These are phyloP conservation scores for Scytalidium sp. DNA, from an alignment of 2,329 filamentous ascomycete genomes.

Conservation along the genomic window DNA sequence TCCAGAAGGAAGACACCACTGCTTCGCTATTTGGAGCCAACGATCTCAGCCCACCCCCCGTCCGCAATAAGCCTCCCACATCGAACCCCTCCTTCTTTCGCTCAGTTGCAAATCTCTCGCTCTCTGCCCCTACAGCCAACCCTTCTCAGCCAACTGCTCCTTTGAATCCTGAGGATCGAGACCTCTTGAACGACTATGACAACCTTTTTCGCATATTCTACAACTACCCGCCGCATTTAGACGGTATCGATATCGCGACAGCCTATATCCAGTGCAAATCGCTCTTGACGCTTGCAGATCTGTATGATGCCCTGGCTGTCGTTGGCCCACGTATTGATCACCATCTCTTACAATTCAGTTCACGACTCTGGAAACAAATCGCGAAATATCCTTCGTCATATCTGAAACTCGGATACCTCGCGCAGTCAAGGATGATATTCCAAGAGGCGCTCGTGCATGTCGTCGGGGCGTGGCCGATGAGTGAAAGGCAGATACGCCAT, in stretches of 20 bases:
- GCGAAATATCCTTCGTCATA: constrained; percentile 95
- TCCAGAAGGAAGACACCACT: constrained; percentile 65
- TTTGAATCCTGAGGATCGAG: constrained; percentile 61
- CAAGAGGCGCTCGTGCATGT: constrained; percentile 89
- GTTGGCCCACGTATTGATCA: constrained; percentile 90
- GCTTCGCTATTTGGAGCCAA: constrained; percentile 56
- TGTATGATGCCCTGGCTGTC: constrained; percentile 86
- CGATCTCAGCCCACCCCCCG: constrained; percentile 43
- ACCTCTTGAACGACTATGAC: constrained; percentile 87
- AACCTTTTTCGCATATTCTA: constrained; percentile 96
- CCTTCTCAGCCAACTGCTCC: constrained; percentile 38
- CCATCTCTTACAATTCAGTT: constrained; percentile 88
- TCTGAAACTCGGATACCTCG: constrained; percentile 82
- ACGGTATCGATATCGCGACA: constrained; percentile 83
- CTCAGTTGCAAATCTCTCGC: constrained; percentile 76
- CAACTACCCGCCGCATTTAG: constrained; percentile 80
- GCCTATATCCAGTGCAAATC: constrained; percentile 94
- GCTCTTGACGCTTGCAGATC: constrained; percentile 82
- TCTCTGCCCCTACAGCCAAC: constrained; percentile 47
- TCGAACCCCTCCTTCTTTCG: constrained; percentile 75
- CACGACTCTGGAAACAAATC: constrained; percentile 90
- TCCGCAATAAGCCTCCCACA: constrained; percentile 59
- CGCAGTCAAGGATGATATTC: constrained; percentile 79
- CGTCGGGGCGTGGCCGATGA: constrained; percentile 88
- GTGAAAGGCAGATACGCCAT: constrained; percentile 69